Conservation (phyloP, 768 basidiomycete species). For the Serendipita indica region DNA sequence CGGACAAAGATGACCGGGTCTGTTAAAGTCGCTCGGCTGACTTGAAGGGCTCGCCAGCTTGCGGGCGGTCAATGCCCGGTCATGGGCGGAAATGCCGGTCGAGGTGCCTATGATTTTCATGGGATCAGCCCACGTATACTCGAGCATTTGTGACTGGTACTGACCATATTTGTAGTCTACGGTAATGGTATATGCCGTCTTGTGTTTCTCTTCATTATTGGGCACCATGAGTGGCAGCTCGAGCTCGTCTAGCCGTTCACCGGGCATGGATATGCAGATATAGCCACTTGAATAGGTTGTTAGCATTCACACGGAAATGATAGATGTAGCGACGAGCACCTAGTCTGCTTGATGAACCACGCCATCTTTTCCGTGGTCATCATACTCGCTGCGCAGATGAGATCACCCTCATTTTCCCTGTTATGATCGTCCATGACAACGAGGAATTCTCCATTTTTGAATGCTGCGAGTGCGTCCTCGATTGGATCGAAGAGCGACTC, state of each 20-base stretch:
- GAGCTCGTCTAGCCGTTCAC: constrained; percentile 58
- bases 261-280: constrained; percentile 77
- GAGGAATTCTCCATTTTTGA: constrained; percentile 71
- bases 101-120: constrained; percentile 47
- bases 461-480: constrained; percentile 62
- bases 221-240: constrained; percentile 91
- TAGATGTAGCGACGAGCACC: constrained; percentile 34
- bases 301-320: not conserved
- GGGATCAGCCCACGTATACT: not conserved
- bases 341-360: constrained; percentile 94
- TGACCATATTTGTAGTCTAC: constrained; percentile 83
- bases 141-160: constrained; percentile 17
- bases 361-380: constrained; percentile 97
- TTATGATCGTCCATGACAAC: constrained; percentile 96
- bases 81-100: constrained; percentile 94
- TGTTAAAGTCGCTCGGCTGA: constrained; percentile 56
- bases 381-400: constrained; percentile 72
- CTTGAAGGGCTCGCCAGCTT: constrained; percentile 48
- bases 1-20: constrained; percentile 93
- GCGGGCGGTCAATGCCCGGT: constrained; percentile 76
- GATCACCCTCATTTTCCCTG: constrained; percentile 94
- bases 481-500: constrained; percentile 53
- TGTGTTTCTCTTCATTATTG: constrained; percentile 74
- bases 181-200: constrained; percentile 91
- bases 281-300: constrained; percentile 50